Conservation (phyloP, 2,329 filamentous ascomycete species). For the Fonsecaea pedrosoi region DNA sequence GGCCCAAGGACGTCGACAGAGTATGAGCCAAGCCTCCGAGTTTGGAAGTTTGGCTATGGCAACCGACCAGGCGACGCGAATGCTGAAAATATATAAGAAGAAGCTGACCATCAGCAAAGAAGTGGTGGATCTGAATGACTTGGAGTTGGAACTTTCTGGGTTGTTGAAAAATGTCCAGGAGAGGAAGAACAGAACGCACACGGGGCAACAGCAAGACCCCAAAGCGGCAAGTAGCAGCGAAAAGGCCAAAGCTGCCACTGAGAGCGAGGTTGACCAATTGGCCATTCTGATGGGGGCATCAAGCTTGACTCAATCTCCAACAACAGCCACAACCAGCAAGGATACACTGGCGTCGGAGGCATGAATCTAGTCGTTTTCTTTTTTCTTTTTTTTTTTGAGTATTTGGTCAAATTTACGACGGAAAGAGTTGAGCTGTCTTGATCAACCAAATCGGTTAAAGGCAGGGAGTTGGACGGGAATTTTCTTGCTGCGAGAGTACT, state of each 20-base stretch:
- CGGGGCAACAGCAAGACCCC: neutral
- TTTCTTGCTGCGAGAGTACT: neutral
- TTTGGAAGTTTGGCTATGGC: constrained; percentile 58
- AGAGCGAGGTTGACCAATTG: constrained; percentile 32
- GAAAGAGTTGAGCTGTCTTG: neutral
- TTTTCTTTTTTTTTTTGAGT: neutral
- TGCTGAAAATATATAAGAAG: constrained; percentile 65
- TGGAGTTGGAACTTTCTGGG: constrained; percentile 63
- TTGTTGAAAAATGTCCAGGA: constrained; percentile 55
- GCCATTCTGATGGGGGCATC: constrained; percentile 29
- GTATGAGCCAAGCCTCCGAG: constrained; percentile 44
- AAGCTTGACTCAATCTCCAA: constrained; percentile 25
- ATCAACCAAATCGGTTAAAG: neutral
- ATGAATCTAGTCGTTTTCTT: constrained; percentile 5
- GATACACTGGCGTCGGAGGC: constrained; percentile 3
- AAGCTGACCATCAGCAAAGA: constrained; percentile 55
- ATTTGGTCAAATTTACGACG: neutral
- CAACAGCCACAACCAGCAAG: constrained; percentile 7
- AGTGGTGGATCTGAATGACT: constrained; percentile 58
- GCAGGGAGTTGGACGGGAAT: neutral
- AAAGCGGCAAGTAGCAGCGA: neutral
- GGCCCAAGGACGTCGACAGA: constrained; percentile 43
- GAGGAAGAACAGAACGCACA: constrained; percentile 29
- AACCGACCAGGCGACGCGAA: constrained; percentile 65
- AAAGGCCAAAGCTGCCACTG: constrained; percentile 26